Percentiles rank a stretch among this genome's conserved stretches.
These are phyloP conservation scores for Mycena kentingensis DNA, from an alignment of 768 basidiomycete genomes.

Conservation along the genomic window DNA sequence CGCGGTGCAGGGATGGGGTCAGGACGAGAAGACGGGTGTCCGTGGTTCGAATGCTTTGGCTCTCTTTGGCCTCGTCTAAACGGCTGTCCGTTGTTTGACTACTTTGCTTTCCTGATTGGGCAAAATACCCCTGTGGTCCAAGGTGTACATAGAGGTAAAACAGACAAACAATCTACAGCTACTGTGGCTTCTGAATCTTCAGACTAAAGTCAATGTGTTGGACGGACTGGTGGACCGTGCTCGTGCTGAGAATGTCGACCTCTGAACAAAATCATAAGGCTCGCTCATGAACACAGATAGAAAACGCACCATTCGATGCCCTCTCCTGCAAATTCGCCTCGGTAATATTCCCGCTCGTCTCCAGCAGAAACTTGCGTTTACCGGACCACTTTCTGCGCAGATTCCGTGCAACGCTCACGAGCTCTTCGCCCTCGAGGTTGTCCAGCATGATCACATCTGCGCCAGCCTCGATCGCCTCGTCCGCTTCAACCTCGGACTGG, in stretches of 20 bases:
- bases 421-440: slow-evolving; percentile 80
- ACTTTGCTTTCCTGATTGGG: slow-evolving; percentile 12
- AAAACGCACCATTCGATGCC: slow-evolving; percentile 73
- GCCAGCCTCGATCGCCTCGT: slow-evolving; percentile 96
- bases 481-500: slow-evolving; percentile 82
- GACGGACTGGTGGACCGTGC: slow-evolving; percentile 86
- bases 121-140: too few relatives aligned
- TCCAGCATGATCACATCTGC: slow-evolving; percentile 96
- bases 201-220: slow-evolving; percentile 96
- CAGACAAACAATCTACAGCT: too few relatives aligned
- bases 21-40: slow-evolving; percentile 63
- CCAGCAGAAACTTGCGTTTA: slow-evolving; percentile 83
- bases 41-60: slow-evolving; percentile 72
- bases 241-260: slow-evolving; percentile 93
- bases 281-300: background rate
- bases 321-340: slow-evolving; percentile 80
- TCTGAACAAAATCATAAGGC: slow-evolving; percentile 46
- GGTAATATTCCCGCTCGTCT: slow-evolving; percentile 94
- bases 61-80: slow-evolving; percentile 56
- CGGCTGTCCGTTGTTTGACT: background rate
- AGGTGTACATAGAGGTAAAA: too few relatives aligned
- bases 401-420: slow-evolving; percentile 65
- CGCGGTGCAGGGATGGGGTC: slow-evolving; percentile 59
- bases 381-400: slow-evolving; percentile 81
- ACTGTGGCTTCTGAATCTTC: slow-evolving; percentile 85